Evolutionary conservation across 495 filamentous ascomycete species (phyloP), one percentile per base, ranked within the genome.

Genomic region (Xylaria sp.): DNA sequence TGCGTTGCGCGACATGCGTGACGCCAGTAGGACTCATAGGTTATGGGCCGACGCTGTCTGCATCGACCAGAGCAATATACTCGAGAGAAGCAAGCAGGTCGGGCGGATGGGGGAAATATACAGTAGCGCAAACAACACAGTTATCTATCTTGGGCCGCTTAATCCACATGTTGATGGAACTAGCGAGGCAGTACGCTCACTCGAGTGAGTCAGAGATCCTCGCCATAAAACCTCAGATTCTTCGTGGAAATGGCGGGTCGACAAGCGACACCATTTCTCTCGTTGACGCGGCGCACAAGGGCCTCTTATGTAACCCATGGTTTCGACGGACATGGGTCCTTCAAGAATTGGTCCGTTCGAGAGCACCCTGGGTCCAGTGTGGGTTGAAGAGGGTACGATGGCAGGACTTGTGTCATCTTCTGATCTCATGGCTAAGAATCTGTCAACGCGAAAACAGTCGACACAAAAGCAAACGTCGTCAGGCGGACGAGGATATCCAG

Each of bases 311-410:
- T 11, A 50, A 59, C 8, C 37, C 68, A 14, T 78, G 75, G 73
- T 78, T 78, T 62, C 67, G 58, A 26, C 67, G 76, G 12, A 67
- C 73, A 17, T 78, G 76, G 76, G 66, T 78, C 15, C 65, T 76
- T 31, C 76, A 78, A 35, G 76, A 78, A 67, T 29, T 78, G 43
- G 71, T 75, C 5, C 69, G 77, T 44, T 76, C 74, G 0, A n/a
- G 33, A n/a, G 59, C 73, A 46, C 72, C 76, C 5, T 74, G 74
- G 73, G 62, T 78, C 14, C 74, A 76, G 26, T 75, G 70, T 58
- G 76, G 76, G 12, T 11, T 12, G 5, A 37, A 15, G 5, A 68
- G 75, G 19, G 63, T 77, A 4, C 43, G 59, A 31, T 75, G 75
- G 75, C 24, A 37, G 1, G 37, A 59, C 19, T 58, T 76, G 29